Evolutionary conservation across 1,284 basidiomycete genomes (phyloP), one percentile per base, ranked within the genome.

Genomic region (Marasmius oreades): DNA sequence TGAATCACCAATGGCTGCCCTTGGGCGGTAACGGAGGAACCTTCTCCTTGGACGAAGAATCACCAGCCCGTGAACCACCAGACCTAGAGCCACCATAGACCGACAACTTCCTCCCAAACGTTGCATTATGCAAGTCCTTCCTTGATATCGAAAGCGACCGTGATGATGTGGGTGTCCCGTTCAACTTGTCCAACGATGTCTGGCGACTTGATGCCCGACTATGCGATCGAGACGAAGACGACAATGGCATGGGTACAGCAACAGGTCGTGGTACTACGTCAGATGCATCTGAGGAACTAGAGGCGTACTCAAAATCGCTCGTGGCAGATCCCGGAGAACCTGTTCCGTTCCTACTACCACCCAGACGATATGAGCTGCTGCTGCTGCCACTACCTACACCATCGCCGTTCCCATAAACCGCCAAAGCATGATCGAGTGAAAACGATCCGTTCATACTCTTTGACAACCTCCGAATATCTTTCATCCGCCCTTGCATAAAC

Each of bases 401-500:
- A 5, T 16, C 22, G 16, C 24, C 18, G 14, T 14, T 23, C 10
- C 57, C 57, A 48, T 59, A 59, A 2, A 55, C 43, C 22, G 57
- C 48, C 43, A 59, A 51, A 12, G 57, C 57, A 26, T 59, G 53
- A 42, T 59, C 57, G 36, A 59, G 33, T 3, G 53, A 52, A 3
- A 55, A 39, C 26, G 26, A 31, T 1, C 42, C 26, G 26, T 55
- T 50, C 18, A 54, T 42, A 23, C n/a, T 47, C 42, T 55, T 59
- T 3, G 53, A 55, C 12, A 59, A 23, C 14, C 58, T 50, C 16
- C 51, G 36, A n/a, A 59, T 52, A 22, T 59, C 58, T 28, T 59
- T 59, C 43, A 56, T 56, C 23, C 55, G 20, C 5, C 50, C 34
- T 12, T 55, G 33, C 55, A 59, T 56, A 50, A 59, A 59, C 26